Evolutionary conservation across 2,329 filamentous ascomycete genomes (phyloP).

Genomic region (Zymoseptoria passerinii): DNA sequence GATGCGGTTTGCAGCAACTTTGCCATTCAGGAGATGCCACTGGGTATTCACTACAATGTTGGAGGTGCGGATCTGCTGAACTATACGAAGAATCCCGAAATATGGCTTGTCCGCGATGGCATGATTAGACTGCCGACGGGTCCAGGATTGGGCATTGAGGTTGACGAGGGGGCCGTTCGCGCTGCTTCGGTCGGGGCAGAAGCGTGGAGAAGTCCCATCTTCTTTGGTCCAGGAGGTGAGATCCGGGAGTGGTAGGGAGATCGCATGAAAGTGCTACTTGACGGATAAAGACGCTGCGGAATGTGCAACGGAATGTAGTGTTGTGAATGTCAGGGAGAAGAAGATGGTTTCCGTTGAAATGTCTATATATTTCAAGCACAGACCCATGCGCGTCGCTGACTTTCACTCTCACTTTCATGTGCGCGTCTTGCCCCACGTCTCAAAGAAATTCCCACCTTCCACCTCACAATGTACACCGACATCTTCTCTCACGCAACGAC

Average conservation of each 20-base stretch:
- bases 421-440: neutral
- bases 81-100: constrained; percentile 24
- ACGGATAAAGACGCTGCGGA: no score
- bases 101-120: constrained; percentile 25
- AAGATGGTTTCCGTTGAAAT: neutral
- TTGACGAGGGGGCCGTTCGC: constrained; percentile 59
- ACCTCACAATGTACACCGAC: neutral
- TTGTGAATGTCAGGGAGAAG: no score
- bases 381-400: neutral
- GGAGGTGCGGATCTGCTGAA: constrained; percentile 51
- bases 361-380: neutral
- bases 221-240: constrained; percentile 58
- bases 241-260: constrained; percentile 56
- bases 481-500: neutral
- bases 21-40: constrained; percentile 67
- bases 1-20: constrained; percentile 56
- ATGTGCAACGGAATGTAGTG: no score
- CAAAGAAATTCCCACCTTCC: neutral
- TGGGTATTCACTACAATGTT: constrained; percentile 71
- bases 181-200: constrained; percentile 49
- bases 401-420: neutral
- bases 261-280: no score
- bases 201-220: constrained; percentile 59
- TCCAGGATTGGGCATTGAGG: constrained; percentile 28
- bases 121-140: constrained; percentile 21